These are phyloP conservation scores for Quercus variabilis DNA, from an alignment of 306 rosid species.

Conservation along the genomic window DNA sequence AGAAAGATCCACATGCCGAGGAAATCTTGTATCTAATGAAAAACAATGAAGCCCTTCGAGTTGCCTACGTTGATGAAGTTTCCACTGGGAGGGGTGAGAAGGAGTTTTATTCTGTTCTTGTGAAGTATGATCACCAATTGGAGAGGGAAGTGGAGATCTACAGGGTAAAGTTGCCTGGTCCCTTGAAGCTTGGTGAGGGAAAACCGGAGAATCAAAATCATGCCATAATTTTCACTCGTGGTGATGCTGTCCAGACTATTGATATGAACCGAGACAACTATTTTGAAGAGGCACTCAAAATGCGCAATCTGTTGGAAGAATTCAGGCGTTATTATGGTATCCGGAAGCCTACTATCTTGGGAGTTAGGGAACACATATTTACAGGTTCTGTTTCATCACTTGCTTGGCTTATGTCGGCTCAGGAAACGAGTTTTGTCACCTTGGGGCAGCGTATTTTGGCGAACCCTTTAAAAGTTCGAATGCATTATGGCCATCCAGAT, in stretches of 20 bases:
- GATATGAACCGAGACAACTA: constrained; percentile 96
- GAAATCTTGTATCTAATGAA: constrained; percentile 73
- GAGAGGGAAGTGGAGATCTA: constrained; percentile 80
- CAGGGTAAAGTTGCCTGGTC: constrained; percentile 84
- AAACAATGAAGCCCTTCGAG: constrained; percentile 69
- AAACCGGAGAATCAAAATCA: constrained; percentile 96
- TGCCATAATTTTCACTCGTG: constrained; percentile 86
- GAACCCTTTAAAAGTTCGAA: constrained; percentile 73
- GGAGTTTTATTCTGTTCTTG: constrained; percentile 79
- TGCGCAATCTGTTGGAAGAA: constrained; percentile 79
- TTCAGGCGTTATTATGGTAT: constrained; percentile 53
- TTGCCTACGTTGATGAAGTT: constrained; percentile 89
- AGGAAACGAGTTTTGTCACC: constrained; percentile 89
- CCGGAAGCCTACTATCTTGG: constrained; percentile 78
- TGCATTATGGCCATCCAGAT: constrained; percentile 99
- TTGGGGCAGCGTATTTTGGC: constrained; percentile 88
- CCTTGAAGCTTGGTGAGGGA: constrained; percentile 84
- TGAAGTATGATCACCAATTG: constrained; percentile 68
- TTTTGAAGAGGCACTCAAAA: constrained; percentile 92
- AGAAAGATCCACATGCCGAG: constrained; percentile 74
- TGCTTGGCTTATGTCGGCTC: constrained; percentile 97
- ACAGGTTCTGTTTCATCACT: constrained; percentile 94
- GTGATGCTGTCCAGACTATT: constrained; percentile 90
- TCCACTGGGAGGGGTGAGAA: constrained; percentile 55
- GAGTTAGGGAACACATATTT: constrained; percentile 86